Base-by-base conservation (phyloP, 2,329 filamentous ascomycete species). In the Nigrograna mackinnonii region DNA sequence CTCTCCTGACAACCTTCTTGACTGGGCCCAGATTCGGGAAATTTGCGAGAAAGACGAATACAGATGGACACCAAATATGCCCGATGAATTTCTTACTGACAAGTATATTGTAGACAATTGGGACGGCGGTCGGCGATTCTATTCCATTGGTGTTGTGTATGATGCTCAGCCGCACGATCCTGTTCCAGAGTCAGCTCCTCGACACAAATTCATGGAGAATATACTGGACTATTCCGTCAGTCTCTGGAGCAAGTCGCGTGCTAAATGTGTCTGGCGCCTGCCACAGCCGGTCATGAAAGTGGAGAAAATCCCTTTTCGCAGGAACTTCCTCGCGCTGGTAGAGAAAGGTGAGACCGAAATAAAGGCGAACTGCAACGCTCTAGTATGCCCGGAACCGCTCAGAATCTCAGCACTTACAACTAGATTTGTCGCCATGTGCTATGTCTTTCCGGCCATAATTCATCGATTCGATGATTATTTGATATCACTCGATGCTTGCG, bases 181-280 rank as follows among this genome's bases (percentile, higher is more conserved):
- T 1, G 80, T 89, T 5, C 87, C 87, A 0, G 68, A 74, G 1
- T 74, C 72, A 37, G 78, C 79, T 13, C 77, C 77, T 4, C 50
- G 46, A 49, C 58, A 57, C 53, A 67, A 64, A 35, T 62, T 52
- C 34, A 61, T 57, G 50, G 55, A 48, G 24, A 86, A 80, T 41
- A 95, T 97, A 50, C 79, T 92, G 49, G 85, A 91, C 54, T 97
- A 94, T 68, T 91, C 86, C 38, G 80, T 87, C 55, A 95, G 89
- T 62, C 73, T 91, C 14, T 92, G 82, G 69, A 75, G 77, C 4
- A 86, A 83, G 17, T 70, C 83, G 46, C 75, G 82, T 41, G 51
- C 69, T 14, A 73, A 71, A 21, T 38, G 47, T 1, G 50, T 59
- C 0, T 87, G 86, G 71, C 74, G 82, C 22, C 74, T 80, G 26